A percentile compares a stretch with the other conserved stretches of the same genome.
These are phyloP conservation scores for Aspergillus oerlinghausenensis DNA, from an alignment of 2,329 filamentous ascomycete species.

Conservation along the genomic window DNA sequence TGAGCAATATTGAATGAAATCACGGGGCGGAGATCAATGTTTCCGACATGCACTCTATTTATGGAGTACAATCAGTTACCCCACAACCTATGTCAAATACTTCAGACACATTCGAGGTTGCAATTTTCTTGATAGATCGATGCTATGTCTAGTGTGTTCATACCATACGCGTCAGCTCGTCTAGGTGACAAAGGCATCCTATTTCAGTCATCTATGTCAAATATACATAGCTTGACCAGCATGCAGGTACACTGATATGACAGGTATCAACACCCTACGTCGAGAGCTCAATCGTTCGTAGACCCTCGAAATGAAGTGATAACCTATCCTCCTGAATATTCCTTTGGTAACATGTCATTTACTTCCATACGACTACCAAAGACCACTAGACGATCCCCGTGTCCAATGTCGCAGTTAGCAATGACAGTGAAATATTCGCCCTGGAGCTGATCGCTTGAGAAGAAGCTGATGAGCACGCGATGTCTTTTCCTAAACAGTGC, in stretches of 20 bases:
- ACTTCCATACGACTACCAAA: not conserved
- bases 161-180: not conserved
- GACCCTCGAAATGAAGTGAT: not conserved
- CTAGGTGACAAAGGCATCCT: not conserved
- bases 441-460: too few species aligned
- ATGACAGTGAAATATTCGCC: not conserved
- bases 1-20: constrained; percentile 2
- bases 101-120: not conserved
- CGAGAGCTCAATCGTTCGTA: not conserved
- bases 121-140: not conserved
- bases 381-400: not conserved
- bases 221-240: not conserved
- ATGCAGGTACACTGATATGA: not conserved
- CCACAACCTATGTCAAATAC: not conserved
- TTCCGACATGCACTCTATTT: not conserved
- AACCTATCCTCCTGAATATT: too few species aligned
- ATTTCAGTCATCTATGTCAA: not conserved
- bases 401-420: not conserved
- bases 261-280: not conserved
- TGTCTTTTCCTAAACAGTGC: too few species aligned
- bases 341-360: not conserved
- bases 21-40: constrained; percentile 2
- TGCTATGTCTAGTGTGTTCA: not conserved
- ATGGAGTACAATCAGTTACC: not conserved
- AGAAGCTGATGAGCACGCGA: not conserved